Evolutionary conservation across 1,284 basidiomycete species (phyloP).

Genomic region (Tilletiaria anomala): DNA sequence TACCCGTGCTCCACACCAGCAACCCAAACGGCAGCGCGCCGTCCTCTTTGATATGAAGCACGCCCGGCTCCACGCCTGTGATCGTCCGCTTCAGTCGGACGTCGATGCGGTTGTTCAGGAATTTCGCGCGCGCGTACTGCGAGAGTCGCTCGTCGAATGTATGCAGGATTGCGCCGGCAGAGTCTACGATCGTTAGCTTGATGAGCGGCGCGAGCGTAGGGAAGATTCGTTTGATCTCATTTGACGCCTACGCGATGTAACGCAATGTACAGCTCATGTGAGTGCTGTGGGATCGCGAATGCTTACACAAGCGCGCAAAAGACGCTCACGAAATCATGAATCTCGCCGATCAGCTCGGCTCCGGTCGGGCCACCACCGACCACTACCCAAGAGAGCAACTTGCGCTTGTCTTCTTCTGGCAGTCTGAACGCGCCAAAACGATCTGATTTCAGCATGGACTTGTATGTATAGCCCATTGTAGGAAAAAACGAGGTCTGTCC

Average conservation of each 20-base stretch:
- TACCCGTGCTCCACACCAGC: conserved; percentile 3
- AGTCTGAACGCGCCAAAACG: too few species aligned
- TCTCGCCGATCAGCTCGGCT: conserved; percentile 48
- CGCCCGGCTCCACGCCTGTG: conserved; percentile 9
- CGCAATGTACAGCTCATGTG: too few species aligned
- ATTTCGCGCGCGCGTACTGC: conserved; percentile 30
- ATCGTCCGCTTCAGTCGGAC: conserved; percentile 10
- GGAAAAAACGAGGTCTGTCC: too few species aligned
- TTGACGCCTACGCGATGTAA: too few species aligned
- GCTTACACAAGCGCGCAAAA: too few species aligned
- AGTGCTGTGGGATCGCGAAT: too few species aligned
- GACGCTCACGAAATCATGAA: conserved; percentile 64
- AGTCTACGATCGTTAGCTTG: conserved; percentile 18
- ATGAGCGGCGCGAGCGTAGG: conserved; percentile 16
- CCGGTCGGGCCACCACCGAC: conserved; percentile 25
- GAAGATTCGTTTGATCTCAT: conserved; percentile 52
- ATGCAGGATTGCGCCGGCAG: conserved; percentile 23
- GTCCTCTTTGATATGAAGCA: conserved; percentile 37
- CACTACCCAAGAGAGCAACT: conserved; percentile 13
- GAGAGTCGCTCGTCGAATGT: conserved; percentile 25
- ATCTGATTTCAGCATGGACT: too few species aligned
- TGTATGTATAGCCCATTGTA: too few species aligned
- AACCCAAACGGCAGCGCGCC: conserved; percentile 11
- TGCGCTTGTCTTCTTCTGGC: background rate
- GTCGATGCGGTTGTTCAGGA: conserved; percentile 12